These are phyloP conservation scores for Mesembryanthemum crystallinum DNA, from an alignment of 148 eudicot species.

Conservation along the genomic window DNA sequence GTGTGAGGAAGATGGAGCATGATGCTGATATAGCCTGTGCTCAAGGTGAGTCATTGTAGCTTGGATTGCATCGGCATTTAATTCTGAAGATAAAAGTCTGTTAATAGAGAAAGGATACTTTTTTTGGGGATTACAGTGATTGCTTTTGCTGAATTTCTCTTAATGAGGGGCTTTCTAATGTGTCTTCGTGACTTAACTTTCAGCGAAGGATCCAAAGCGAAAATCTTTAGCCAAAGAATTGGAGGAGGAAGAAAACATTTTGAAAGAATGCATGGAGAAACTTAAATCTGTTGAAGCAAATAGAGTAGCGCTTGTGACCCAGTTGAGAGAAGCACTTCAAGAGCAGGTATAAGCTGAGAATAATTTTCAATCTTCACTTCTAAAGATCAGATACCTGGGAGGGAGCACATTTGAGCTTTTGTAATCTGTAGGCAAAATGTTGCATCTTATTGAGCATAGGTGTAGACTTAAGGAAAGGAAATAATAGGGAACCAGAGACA, in stretches of 20 bases:
- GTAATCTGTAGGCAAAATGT: background rate
- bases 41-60: slow-evolving; percentile 47
- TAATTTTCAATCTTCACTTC: background rate
- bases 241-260: slow-evolving; percentile 66
- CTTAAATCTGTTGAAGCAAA: slow-evolving; percentile 79
- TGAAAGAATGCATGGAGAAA: slow-evolving; percentile 75
- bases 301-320: slow-evolving; percentile 70
- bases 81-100: background rate
- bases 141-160: slow-evolving; percentile 10
- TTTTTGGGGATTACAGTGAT: background rate
- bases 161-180: slow-evolving; percentile 19
- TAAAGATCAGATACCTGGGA: background rate
- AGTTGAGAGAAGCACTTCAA: slow-evolving; percentile 69
- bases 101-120: background rate
- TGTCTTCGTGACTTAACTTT: slow-evolving; percentile 24
- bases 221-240: slow-evolving; percentile 66
- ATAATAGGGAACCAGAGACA: background rate
- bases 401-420: slow-evolving; percentile 13
- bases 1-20: slow-evolving; percentile 78
- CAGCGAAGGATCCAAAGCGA: slow-evolving; percentile 84
- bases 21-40: slow-evolving; percentile 73
- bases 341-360: slow-evolving; percentile 63
- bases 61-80: background rate
- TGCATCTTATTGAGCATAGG: background rate
- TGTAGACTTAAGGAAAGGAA: background rate